Percentiles rank a stretch among this genome's conserved stretches.
Conservation (phyloP, 257 asterid species). For the Solanum acaule region DNA sequence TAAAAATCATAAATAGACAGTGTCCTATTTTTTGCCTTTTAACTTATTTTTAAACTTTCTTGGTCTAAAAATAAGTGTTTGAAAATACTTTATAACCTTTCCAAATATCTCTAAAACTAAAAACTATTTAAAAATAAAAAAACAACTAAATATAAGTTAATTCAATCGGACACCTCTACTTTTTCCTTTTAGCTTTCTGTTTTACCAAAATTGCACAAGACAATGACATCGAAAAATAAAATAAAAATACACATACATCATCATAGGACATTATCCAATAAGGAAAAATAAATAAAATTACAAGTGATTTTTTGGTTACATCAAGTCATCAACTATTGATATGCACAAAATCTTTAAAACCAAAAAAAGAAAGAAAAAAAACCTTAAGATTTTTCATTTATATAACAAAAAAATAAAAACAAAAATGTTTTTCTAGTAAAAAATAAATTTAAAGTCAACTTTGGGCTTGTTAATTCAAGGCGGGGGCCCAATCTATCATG, state of each 20-base stretch:
- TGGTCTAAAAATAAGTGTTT: no score
- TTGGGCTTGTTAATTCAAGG: not conserved
- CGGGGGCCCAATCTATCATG: conserved; percentile 3
- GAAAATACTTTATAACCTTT: not conserved
- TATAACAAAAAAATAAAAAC: not conserved
- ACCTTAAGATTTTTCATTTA: not conserved
- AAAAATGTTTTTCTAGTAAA: not conserved
- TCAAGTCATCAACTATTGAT: not conserved
- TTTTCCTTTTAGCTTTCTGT: not conserved
- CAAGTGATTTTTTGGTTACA: not conserved
- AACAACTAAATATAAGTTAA: not conserved
- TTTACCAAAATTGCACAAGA: not conserved
- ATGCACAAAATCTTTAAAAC: not conserved
- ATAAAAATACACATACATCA: not conserved
- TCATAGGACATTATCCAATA: not conserved
- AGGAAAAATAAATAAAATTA: not conserved
- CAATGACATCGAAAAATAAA: not conserved
- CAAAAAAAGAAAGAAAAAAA: not conserved
- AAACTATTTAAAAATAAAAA: no score
- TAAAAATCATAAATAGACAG: no score
- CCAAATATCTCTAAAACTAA: not conserved
- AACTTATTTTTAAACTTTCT: no score
- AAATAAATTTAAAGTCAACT: not conserved
- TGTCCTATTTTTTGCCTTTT: not conserved
- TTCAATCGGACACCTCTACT: not conserved